phyloP scores from a whole-genome alignment of 1,139 yeast species.

The Trichomonascaceae sp. region DNA sequence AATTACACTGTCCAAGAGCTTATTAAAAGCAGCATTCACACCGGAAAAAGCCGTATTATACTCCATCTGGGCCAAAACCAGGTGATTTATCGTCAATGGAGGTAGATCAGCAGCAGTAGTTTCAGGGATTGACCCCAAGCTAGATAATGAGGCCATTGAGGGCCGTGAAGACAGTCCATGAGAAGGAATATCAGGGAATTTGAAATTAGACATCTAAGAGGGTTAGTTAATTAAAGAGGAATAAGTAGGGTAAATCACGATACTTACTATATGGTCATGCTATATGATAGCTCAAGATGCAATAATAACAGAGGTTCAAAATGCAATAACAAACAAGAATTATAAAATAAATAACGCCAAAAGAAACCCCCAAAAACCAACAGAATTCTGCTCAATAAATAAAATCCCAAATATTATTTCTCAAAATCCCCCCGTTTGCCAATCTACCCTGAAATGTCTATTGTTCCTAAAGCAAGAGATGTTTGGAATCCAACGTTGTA shows the following conservation, averaged over 20 bases:
- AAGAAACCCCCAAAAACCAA: too few species aligned
- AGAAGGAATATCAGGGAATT: slow-evolving; percentile 9
- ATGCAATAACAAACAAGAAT: not conserved
- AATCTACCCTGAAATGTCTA: not conserved
- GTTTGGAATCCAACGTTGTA: not conserved
- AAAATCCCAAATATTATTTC: not conserved
- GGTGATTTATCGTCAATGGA: slow-evolving; percentile 18
- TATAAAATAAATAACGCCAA: not conserved
- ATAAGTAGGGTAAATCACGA: not conserved
- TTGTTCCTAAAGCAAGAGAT: not conserved
- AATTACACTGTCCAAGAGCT: slow-evolving; percentile 21
- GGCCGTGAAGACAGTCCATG: slow-evolving; percentile 2
- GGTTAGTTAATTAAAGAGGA: not conserved
- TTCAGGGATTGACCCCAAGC: not conserved
- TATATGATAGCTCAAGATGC: too few species aligned
- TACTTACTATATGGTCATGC: not conserved
- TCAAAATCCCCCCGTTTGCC: not conserved
- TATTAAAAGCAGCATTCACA: slow-evolving; percentile 16
- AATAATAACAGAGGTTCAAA: not conserved
- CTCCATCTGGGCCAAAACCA: slow-evolving; percentile 21
- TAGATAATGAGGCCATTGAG: slow-evolving; percentile 4
- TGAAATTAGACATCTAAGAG: slow-evolving; percentile 4
- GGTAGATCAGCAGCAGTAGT: not conserved
- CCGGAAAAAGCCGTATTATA: slow-evolving; percentile 13
- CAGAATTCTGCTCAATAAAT: not conserved